Base-by-base conservation (phyloP, 441 rosid genomes). In the Mallotus japonicus region DNA sequence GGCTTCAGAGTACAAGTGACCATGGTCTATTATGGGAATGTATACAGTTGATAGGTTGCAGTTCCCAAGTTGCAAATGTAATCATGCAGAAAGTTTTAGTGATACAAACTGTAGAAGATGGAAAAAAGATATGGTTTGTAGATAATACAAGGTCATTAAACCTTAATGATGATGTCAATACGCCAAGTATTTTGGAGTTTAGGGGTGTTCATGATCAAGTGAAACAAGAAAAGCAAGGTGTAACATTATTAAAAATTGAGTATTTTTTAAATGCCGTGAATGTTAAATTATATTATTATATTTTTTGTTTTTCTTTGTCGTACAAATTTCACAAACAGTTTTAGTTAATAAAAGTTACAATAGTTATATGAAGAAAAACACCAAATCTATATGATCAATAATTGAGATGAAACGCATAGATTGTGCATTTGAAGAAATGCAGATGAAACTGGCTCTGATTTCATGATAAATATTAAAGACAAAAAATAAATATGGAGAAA, bases 61-160 rank as follows among this genome's bases (percentile, higher is more conserved):
- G 76, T 78, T 69, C 78, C 73, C 79, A 24, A 63, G 79, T 51
- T 85, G 92, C 78, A 83, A 83, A 69, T 87, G 92, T 79, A 87
- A 87, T 61, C 75, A 73, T 56, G 77, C 85, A 46, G 95, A 87
- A 72, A 80, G 84, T 73, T 73, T 78, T 24, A 56, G 89, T 44
- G 87, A 81, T 47, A 22, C 63, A 24, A 55, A 72, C 75, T 73
- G 57, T 76, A 24, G 84, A 78, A 6, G 81, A 80, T 69, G 84
- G 83, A 70, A 82, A 24, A 75, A 85, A 72, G 32, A 53, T 73
- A n/a, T 87, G 85, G 89, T 85, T 80, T 78, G 75, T 85, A 62
- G 90, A 89, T 63, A 60, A 65, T 64, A 80, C 83, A 17, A 80
- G 85, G 69, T 75, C 80, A 16, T 73, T 83, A 62, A 75, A 81